Evolutionary conservation across 768 basidiomycete species (phyloP).

Genomic region (Hypholoma fasciculare): DNA sequence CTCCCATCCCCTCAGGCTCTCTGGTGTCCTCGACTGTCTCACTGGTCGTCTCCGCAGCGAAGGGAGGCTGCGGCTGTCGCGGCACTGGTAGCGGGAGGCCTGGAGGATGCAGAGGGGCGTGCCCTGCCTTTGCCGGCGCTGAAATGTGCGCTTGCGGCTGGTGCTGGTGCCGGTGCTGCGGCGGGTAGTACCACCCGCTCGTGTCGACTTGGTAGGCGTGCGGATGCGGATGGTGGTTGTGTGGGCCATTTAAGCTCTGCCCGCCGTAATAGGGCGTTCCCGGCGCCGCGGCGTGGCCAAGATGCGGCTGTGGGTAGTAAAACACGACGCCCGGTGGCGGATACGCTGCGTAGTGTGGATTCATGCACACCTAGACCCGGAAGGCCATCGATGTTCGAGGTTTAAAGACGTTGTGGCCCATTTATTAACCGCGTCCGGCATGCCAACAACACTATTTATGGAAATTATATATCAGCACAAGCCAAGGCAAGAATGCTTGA

Average conservation of each 20-base stretch:
- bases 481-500: no score
- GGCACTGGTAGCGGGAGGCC: slow-evolving; percentile 11
- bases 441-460: slow-evolving; percentile 1
- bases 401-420: not conserved
- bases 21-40: not conserved
- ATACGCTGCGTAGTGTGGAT: slow-evolving; percentile 12
- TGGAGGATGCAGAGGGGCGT: slow-evolving; percentile 15
- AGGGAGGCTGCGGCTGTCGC: not conserved
- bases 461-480: not conserved
- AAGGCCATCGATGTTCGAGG: not conserved
- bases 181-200: slow-evolving; percentile 13
- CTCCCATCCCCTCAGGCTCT: not conserved
- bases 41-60: not conserved
- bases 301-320: slow-evolving; percentile 7
- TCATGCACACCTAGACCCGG: slow-evolving; percentile 5
- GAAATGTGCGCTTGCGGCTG: not conserved
- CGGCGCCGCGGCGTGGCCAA: not conserved
- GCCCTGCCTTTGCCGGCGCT: not conserved
- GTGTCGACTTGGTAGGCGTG: slow-evolving; percentile 11
- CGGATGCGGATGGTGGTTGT: slow-evolving; percentile 10
- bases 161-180: not conserved
- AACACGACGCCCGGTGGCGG: slow-evolving; percentile 15
- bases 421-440: not conserved
- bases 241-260: slow-evolving; percentile 4
- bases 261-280: slow-evolving; percentile 10